Conservation (phyloP, 139 green algal species). For the Monoraphidium neglectum region DNA sequence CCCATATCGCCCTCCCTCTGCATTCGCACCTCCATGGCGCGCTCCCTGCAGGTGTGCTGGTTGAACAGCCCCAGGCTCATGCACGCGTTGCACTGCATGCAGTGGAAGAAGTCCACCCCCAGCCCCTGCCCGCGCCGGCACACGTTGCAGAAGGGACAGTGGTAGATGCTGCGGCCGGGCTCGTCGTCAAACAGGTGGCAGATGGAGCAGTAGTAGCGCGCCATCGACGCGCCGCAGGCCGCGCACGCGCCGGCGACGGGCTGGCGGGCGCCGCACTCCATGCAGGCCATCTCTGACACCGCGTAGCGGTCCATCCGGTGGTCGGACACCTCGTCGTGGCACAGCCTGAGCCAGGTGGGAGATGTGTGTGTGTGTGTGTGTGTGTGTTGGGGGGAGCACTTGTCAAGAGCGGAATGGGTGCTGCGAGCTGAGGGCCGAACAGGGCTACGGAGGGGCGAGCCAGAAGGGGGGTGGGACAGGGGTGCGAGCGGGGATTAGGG, state of each 20-base stretch:
- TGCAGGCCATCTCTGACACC: slow-evolving; percentile 86
- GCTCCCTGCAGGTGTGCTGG: slow-evolving; percentile 83
- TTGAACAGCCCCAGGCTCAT: slow-evolving; percentile 90
- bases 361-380: no score
- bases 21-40: slow-evolving; percentile 22
- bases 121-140: slow-evolving; percentile 70
- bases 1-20: no score
- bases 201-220: slow-evolving; percentile 96
- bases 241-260: slow-evolving; percentile 63
- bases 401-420: no score
- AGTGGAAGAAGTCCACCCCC: slow-evolving; percentile 93
- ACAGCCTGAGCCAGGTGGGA: slow-evolving; percentile 72
- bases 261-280: slow-evolving; percentile 83
- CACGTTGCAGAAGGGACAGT: slow-evolving; percentile 99
- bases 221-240: slow-evolving; percentile 63
- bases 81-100: slow-evolving; percentile 97
- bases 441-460: no score
- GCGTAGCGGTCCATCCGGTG: slow-evolving; percentile 86
- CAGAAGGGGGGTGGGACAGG: no score
- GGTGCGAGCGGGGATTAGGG: no score
- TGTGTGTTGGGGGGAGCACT: no score
- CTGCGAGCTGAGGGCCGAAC: no score
- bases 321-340: slow-evolving; percentile 89
- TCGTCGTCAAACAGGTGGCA: slow-evolving; percentile 95
- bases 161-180: slow-evolving; percentile 86